phyloP scores from a whole-genome alignment of 73 alveolate species.

The Breviolum minutum region DNA sequence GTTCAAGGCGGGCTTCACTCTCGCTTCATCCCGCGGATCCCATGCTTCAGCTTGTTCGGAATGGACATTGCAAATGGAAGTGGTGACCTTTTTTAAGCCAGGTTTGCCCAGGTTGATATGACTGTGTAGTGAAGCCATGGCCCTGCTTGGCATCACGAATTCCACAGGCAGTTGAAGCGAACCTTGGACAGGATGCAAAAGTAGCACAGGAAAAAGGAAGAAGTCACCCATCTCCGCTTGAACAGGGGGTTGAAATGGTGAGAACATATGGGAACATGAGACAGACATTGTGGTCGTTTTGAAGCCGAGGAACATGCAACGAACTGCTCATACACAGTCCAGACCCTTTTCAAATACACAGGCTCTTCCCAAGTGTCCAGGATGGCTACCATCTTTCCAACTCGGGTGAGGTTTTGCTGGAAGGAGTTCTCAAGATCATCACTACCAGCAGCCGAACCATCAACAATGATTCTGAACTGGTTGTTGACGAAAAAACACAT shows the following conservation, averaged over 20 bases:
- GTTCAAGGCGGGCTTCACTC: not conserved
- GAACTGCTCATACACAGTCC: slow-evolving; percentile 45
- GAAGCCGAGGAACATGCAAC: not conserved
- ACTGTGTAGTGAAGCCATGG: not conserved
- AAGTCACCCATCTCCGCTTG: no score
- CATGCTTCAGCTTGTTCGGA: slow-evolving; percentile 1
- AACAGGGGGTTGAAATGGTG: no score
- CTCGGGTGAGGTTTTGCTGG: slow-evolving; percentile 1
- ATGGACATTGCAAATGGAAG: not conserved
- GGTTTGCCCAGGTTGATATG: not conserved
- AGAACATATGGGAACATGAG: no score
- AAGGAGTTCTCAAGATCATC: slow-evolving; percentile 24
- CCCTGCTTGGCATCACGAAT: slow-evolving; percentile 8
- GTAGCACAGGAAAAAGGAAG: no score
- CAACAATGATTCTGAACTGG: slow-evolving; percentile 39
- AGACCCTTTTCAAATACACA: not conserved
- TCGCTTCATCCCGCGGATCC: not conserved
- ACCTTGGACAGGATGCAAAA: no score
- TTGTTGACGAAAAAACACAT: slow-evolving; percentile 53
- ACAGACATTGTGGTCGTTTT: no score
- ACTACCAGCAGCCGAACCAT: slow-evolving; percentile 25
- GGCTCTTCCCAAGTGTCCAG: slow-evolving; percentile 56
- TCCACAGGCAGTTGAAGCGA: slow-evolving; percentile 25
- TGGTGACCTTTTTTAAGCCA: not conserved
- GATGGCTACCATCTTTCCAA: slow-evolving; percentile 53